Evolutionary conservation across 768 basidiomycete genomes (phyloP).

Genomic region (Pleurotus ostreatus): DNA sequence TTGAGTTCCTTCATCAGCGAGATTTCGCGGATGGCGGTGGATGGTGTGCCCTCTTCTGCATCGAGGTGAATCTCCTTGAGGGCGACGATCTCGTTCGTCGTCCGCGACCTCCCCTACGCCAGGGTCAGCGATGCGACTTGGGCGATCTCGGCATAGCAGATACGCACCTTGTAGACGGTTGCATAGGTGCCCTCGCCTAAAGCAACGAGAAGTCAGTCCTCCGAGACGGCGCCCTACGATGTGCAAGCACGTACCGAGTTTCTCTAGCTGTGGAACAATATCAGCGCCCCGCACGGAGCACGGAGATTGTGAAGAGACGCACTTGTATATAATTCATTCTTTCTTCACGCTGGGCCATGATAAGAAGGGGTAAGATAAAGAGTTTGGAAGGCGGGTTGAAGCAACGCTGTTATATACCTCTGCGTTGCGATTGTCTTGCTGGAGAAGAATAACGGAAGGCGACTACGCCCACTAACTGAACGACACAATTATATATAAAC

Average conservation of each 20-base stretch:
- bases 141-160: not conserved
- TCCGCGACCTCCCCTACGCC: slow-evolving; percentile 82
- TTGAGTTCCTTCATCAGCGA: slow-evolving; percentile 99
- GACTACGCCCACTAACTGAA: too few species aligned
- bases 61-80: slow-evolving; percentile 99
- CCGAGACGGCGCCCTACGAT: not conserved
- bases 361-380: not conserved
- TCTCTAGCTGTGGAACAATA: slow-evolving; percentile 62
- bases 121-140: too few species aligned
- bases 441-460: not conserved
- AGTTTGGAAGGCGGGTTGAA: not conserved
- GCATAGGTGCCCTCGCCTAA: slow-evolving; percentile 93
- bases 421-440: not conserved
- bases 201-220: slow-evolving; percentile 10
- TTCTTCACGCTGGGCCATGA: slow-evolving; percentile 7
- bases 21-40: slow-evolving; percentile 98
- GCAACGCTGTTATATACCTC: slow-evolving; percentile 3
- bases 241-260: slow-evolving; percentile 53
- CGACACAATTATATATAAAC: not conserved
- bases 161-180: slow-evolving; percentile 88
- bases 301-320: slow-evolving; percentile 10
- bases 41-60: slow-evolving; percentile 98
- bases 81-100: slow-evolving; percentile 98
- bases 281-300: too few species aligned
- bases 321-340: slow-evolving; percentile 56